These are phyloP conservation scores for Diplodia intermedia DNA, from an alignment of 2,329 filamentous ascomycete species.

Conservation along the genomic window DNA sequence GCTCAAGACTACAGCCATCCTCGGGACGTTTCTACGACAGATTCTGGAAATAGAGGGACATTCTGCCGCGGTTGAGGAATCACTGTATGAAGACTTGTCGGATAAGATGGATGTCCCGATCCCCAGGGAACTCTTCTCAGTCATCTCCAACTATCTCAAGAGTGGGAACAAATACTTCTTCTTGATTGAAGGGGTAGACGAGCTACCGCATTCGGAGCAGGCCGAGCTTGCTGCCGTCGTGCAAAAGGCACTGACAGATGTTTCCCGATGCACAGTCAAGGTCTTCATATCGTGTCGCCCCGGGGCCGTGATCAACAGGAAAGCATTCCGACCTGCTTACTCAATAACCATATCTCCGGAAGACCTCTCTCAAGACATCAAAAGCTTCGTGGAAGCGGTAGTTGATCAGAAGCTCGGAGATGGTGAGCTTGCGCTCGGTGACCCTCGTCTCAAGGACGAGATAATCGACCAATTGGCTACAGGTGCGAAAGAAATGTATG, in stretches of 20 bases:
- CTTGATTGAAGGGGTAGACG: constrained; percentile 37
- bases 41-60: constrained; percentile 27
- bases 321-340: constrained; percentile 12
- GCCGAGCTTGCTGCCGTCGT: constrained; percentile 21
- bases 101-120: background rate
- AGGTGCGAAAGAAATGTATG: constrained; percentile 38
- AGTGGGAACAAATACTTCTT: constrained; percentile 30
- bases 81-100: background rate
- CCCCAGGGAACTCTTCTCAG: background rate
- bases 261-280: constrained; percentile 13
- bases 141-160: constrained; percentile 11
- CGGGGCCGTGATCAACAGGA: constrained; percentile 33
- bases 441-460: constrained; percentile 33
- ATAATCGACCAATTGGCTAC: constrained; percentile 32
- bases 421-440: constrained; percentile 27
- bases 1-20: constrained; percentile 31
- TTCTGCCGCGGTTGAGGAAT: constrained; percentile 32
- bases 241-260: background rate
- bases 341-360: constrained; percentile 30
- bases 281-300: constrained; percentile 36
- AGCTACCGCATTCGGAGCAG: constrained; percentile 31
- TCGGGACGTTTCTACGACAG: constrained; percentile 36
- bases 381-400: constrained; percentile 31
- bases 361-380: constrained; percentile 32
- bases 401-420: constrained; percentile 23